Evolutionary conservation across 352 stramenopile species (phyloP).

Genomic region (Globisporangium spiculum): DNA sequence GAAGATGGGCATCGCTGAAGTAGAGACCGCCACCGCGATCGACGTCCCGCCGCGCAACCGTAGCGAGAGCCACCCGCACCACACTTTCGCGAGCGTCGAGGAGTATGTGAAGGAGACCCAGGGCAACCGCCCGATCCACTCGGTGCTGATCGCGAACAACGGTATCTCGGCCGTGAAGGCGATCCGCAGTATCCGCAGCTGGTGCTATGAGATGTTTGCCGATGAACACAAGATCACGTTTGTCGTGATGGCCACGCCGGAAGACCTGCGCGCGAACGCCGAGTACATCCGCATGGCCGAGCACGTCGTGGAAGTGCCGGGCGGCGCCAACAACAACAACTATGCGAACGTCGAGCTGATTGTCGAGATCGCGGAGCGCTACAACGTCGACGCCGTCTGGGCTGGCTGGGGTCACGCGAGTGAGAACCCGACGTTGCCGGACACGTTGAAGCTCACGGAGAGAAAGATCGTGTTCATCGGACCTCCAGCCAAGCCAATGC

Average conservation of each 20-base stretch:
- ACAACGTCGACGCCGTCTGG: slow-evolving; percentile 97
- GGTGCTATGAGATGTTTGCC: slow-evolving; percentile 98
- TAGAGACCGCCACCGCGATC: not conserved
- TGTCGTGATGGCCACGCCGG: slow-evolving; percentile 99
- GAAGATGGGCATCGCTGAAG: slow-evolving; percentile 4
- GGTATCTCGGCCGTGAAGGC: slow-evolving; percentile 99
- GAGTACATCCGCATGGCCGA: slow-evolving; percentile 99
- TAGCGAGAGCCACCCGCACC: slow-evolving; percentile 55
- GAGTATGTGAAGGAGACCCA: slow-evolving; percentile 92
- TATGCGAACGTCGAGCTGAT: slow-evolving; percentile 99
- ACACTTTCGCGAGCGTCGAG: slow-evolving; percentile 88
- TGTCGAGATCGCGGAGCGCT: slow-evolving; percentile 96
- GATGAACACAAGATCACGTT: slow-evolving; percentile 94
- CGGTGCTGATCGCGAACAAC: slow-evolving; percentile 99
- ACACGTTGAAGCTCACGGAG: slow-evolving; percentile 88
- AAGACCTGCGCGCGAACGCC: slow-evolving; percentile 98
- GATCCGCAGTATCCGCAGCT: slow-evolving; percentile 98
- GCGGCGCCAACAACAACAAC: slow-evolving; percentile 99
- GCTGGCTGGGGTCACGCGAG: slow-evolving; percentile 98
- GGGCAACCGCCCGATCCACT: slow-evolving; percentile 91
- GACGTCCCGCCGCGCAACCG: slow-evolving; percentile 29
- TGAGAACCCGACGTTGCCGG: slow-evolving; percentile 97
- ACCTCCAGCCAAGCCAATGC: slow-evolving; percentile 97
- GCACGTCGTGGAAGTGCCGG: slow-evolving; percentile 99
- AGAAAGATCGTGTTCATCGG: slow-evolving; percentile 99